Base-by-base conservation (phyloP, 176 grass and related monocot genomes). In the Saccharum spontaneum region DNA sequence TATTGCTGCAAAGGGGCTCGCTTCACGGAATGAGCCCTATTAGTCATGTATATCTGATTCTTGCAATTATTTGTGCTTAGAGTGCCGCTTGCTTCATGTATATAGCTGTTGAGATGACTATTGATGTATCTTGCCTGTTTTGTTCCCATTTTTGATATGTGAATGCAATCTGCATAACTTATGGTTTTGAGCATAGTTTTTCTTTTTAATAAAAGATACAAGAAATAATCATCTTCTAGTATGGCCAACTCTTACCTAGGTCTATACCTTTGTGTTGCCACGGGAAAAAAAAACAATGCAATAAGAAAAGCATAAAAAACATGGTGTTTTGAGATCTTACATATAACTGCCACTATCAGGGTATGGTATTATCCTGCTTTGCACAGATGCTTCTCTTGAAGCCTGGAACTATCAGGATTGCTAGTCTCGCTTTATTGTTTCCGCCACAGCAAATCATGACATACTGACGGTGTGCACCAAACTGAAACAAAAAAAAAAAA, bases 21-120 rank as follows among this genome's bases (percentile, higher is more conserved):
- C 73, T 72, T 72, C 34, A 15, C 38, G 24, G 54, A 45, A 77
- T 75, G 60, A 15, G 18, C 23, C 23, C 23, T 64, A 14, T n/a
- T 85, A 85, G 83, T 62, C 80, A 24, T 92, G 81, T 94, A 89
- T 59, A 94, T 92, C 76, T 92, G 26, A 85, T 86, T 89, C 64
- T 81, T 89, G 77, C 55, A 22, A 88, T 88, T 84, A 73, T 44
- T 86, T 87, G 73, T 89, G 67, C 37, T 82, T 90, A 81, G 85
- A 65, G 64, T 85, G 65, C 39, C 73, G 23, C 88, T 87, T 83
- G 69, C 54, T 78, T 91, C 73, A 85, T 94, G 89, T 94, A 94
- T 48, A 94, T 92, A 94, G 76, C 38, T 55, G 16, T 50, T 44
- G 23, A 82, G 72, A 85, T 78, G 64, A 82, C 48, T 82, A 26